Evolutionary conservation across 1,284 basidiomycete species (phyloP).

Genomic region (Leccinum griseonigrum): DNA sequence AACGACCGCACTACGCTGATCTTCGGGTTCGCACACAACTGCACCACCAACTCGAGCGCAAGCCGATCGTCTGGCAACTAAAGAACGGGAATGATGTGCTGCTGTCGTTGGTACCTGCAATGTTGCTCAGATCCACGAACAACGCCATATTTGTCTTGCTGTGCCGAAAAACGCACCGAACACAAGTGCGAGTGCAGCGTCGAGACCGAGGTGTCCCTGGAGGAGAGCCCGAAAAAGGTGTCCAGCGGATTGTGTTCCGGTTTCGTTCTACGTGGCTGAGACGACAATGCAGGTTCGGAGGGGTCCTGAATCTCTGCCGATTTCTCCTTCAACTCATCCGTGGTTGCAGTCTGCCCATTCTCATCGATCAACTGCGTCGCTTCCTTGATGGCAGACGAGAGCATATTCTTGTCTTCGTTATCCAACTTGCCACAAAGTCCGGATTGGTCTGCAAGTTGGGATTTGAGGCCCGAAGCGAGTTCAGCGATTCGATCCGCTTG

Average conservation of each 20-base stretch:
- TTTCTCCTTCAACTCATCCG: constrained; percentile 93
- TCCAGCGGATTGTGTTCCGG: constrained; percentile 57
- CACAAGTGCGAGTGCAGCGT: constrained; percentile 70
- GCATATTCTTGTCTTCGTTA: constrained; percentile 86
- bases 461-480: constrained; percentile 82
- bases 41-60: constrained; percentile 80
- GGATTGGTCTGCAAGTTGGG: constrained; percentile 82
- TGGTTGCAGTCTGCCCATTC: constrained; percentile 71
- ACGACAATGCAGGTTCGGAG: constrained; percentile 26
- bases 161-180: constrained; percentile 72
- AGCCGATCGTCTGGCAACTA: constrained; percentile 92
- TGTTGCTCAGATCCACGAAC: constrained; percentile 68
- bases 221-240: constrained; percentile 50
- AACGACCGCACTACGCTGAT: constrained; percentile 67
- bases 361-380: constrained; percentile 90
- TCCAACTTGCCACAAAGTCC: constrained; percentile 89
- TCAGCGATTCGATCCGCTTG: constrained; percentile 88
- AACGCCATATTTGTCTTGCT: constrained; percentile 75
- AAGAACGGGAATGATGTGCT: constrained; percentile 92
- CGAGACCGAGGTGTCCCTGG: constrained; percentile 37
- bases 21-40: constrained; percentile 68
- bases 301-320: constrained; percentile 63
- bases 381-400: constrained; percentile 84
- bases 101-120: constrained; percentile 35
- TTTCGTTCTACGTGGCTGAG: constrained; percentile 11